Evolutionary conservation across 345 rosid species (phyloP), one percentile per base, ranked within the genome.

Genomic region (Corymbia maculata): DNA sequence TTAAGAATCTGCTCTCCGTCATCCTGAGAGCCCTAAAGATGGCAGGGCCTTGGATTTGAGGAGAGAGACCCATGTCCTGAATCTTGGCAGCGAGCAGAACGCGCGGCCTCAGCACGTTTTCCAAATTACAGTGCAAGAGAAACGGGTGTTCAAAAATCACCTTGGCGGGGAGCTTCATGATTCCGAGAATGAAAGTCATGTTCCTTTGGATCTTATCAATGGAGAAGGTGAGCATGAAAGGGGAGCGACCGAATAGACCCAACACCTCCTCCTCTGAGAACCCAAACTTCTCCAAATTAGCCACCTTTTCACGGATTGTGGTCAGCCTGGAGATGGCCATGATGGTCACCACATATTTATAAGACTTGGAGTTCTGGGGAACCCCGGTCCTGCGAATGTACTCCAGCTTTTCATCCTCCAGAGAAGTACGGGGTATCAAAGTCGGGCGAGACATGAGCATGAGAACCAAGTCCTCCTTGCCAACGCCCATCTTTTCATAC

Each of bases 121-220:
- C 97, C 86, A 95, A 93, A 89, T 94, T 97, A 47, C 26, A 36
- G 59, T 88, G 92, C 86, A 97, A 91, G 90, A 97, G 89, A 88
- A 87, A 91, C 6, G 98, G 99, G 86, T 92, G 42, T 51, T 90
- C 45, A 24, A 95, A 90, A 50, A 96, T 92, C 17, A 91, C 88
- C 44, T 85, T 92, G 50, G 98, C 95, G 30, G 96, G 91, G 26
- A 94, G 90, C 89, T 93, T 96, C 94, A 95, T 92, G 22, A 92
- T 93, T n/a, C 94, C 98, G 22, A 95, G 57, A 16, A 97, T 86
- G 86, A 92, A 97, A 68, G 98, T 95, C 98, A 97, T 97, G 87
- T 95, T 97, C 91, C 98, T 94, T 88, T 97, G 97, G 87, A 97
- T 95, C 92, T 96, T 96, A 9, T 95, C 98, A 85, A 94, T 91